Base-by-base conservation (phyloP, 306 rosid genomes). In the Cyamopsis tetragonoloba region DNA sequence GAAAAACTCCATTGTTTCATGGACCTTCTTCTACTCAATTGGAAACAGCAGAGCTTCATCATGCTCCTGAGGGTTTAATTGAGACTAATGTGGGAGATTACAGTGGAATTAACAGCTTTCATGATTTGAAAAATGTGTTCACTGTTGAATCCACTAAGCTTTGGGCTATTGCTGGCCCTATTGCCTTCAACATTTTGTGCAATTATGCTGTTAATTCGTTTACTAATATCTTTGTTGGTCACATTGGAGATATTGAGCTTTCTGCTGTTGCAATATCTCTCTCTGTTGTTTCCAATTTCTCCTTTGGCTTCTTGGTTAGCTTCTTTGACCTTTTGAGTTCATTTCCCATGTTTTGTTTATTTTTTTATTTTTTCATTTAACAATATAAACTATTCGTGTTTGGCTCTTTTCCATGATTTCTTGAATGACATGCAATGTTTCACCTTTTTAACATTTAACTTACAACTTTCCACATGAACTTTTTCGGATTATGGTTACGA, bases 271-370 rank as follows among this genome's bases (percentile, higher is more conserved):
- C 97, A 10, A 82, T 89, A 31, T 85, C 96, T 46, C 80, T 92
- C 5, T 89, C 96, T 14, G 92, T 92, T 51, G 20, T 92, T 64
- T 73, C 95, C 37, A 92, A 89, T 72, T 85, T 89, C 81, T 82
- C 96, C 13, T 92, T 92, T 46, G 96, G 96, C 50, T 89, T 92
- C 84, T 80, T 92, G 98, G 96, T 89, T 66, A 75, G 87, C 53
- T 74, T 60, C 70, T 56, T 53, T 44, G 7, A 22, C n/a, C 47
- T 47, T 31, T 15, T 31, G 22, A 2, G 5, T 41, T 61, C 11
- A 15, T 6, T 62, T 39, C 27, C 11, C 6, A 7, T 18, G 30
- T 13, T 9, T 11, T n/a, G n/a, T n/a, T n/a, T n/a, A n/a, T n/a
- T 26, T 38, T 13, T 56, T 8, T 31, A 3, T 22, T 2, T 24